A percentile compares a stretch with the other conserved stretches of the same genome.
These are phyloP conservation scores for Arxiozyma slooffiae DNA, from an alignment of 1,139 yeast species.

Conservation along the genomic window DNA sequence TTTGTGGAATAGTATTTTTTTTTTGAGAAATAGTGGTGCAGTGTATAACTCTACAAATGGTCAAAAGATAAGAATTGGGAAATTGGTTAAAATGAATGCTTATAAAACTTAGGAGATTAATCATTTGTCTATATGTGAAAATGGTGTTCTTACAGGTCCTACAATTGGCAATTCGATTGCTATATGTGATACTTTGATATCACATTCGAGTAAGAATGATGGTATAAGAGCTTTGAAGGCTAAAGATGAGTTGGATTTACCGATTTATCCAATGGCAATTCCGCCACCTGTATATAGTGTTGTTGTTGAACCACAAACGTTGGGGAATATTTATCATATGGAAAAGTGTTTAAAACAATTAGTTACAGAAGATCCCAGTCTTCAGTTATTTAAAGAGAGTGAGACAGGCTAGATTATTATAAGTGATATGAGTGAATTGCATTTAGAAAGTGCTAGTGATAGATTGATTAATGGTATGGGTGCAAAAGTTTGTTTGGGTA, in stretches of 20 bases:
- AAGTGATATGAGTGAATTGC: slow-evolving; percentile 95
- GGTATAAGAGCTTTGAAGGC: slow-evolving; percentile 35
- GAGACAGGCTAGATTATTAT: slow-evolving; percentile 81
- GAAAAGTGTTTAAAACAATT: slow-evolving; percentile 55
- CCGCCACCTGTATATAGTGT: slow-evolving; percentile 94
- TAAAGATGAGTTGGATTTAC: slow-evolving; percentile 38
- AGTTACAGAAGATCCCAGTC: slow-evolving; percentile 76
- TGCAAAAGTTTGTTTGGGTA: slow-evolving; percentile 71
- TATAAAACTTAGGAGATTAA: slow-evolving; percentile 68
- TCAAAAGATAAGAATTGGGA: slow-evolving; percentile 54
- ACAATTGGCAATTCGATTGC: slow-evolving; percentile 43
- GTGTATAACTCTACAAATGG: slow-evolving; percentile 65
- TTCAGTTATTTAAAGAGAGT: slow-evolving; percentile 59
- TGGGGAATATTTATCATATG: slow-evolving; percentile 67
- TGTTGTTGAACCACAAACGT: slow-evolving; percentile 70
- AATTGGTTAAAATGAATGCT: slow-evolving; percentile 78
- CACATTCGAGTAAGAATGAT: slow-evolving; percentile 44
- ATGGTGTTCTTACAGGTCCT: slow-evolving; percentile 59
- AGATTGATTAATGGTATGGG: slow-evolving; percentile 69
- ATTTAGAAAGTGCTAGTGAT: slow-evolving; percentile 77
- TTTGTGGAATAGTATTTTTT: slow-evolving; percentile 75
- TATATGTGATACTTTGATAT: slow-evolving; percentile 84
- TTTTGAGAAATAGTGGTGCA: slow-evolving; percentile 48
- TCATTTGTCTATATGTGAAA: slow-evolving; percentile 61
- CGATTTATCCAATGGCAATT: slow-evolving; percentile 63